Percentiles rank a stretch among this genome's conserved stretches.
phyloP scores from a whole-genome alignment of 306 rosid genomes.

The Sphenostylis stenocarpa region DNA sequence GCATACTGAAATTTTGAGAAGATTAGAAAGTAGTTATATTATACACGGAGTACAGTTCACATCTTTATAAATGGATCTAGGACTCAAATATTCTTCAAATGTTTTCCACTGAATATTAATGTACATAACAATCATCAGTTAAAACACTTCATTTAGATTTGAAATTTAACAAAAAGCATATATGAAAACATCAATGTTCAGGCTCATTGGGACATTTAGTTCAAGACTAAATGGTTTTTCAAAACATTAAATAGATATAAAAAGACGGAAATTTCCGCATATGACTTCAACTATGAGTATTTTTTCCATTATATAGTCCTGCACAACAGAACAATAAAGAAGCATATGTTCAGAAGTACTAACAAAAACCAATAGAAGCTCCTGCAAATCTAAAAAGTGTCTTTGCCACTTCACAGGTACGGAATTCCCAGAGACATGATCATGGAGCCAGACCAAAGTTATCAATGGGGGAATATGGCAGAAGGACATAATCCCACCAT shows the following conservation, averaged over 20 bases:
- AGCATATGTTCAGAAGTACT: not conserved
- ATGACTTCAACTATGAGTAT: not conserved
- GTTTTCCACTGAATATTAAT: not conserved
- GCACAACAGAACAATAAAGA: not conserved
- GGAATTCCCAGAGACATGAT: not conserved
- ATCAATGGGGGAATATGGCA: not conserved
- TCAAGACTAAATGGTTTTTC: not conserved
- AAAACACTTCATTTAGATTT: not conserved
- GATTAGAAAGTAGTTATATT: slow-evolving; percentile 20
- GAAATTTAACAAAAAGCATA: not conserved
- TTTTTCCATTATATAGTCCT: not conserved
- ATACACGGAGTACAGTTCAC: slow-evolving; percentile 10
- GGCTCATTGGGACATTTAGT: not conserved
- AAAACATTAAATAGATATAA: not conserved
- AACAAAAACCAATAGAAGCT: not conserved
- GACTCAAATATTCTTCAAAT: slow-evolving; percentile 11
- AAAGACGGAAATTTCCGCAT: not conserved
- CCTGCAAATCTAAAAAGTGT: not conserved
- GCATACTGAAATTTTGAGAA: slow-evolving; percentile 58
- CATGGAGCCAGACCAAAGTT: not conserved
- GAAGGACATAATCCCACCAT: not conserved
- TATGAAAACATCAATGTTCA: not conserved
- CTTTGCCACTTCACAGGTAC: too few relatives aligned
- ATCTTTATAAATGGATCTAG: not conserved
- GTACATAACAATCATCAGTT: not conserved